Evolutionary conservation across 495 filamentous ascomycete species (phyloP).

Genomic region (Tuber aestivum): DNA sequence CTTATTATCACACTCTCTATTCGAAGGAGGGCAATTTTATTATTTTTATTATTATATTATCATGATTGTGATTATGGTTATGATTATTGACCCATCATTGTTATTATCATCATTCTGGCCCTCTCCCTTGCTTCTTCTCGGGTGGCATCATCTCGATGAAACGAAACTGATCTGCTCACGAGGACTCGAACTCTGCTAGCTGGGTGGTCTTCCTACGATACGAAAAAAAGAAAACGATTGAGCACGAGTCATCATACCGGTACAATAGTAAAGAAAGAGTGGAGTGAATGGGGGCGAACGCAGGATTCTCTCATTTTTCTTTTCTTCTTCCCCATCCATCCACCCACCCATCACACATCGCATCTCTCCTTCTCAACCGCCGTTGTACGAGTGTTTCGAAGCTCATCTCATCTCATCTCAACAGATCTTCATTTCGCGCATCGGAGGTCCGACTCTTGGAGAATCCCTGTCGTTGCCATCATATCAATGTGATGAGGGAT

Average conservation of each 20-base stretch:
- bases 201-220: background rate
- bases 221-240: slow-evolving; percentile 1
- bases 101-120: background rate
- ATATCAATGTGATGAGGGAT: background rate
- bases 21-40: background rate
- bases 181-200: background rate
- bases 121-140: background rate
- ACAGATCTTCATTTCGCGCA: slow-evolving; percentile 35
- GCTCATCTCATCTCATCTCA: slow-evolving; percentile 39
- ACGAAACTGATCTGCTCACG: background rate
- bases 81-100: too few relatives aligned
- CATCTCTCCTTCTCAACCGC: background rate
- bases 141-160: background rate
- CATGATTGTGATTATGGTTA: too few relatives aligned
- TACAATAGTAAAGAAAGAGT: background rate
- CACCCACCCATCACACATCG: background rate
- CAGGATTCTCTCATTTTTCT: background rate
- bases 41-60: background rate
- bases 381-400: slow-evolving; percentile 7
- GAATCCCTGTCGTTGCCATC: background rate
- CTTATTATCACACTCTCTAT: background rate
- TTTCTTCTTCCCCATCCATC: too few relatives aligned
- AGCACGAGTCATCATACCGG: too few relatives aligned
- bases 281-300: background rate
- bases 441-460: background rate